Percentiles rank a stretch among this genome's conserved stretches.
These are phyloP conservation scores for Acacia confusa DNA, from an alignment of 306 rosid species.

Conservation along the genomic window DNA sequence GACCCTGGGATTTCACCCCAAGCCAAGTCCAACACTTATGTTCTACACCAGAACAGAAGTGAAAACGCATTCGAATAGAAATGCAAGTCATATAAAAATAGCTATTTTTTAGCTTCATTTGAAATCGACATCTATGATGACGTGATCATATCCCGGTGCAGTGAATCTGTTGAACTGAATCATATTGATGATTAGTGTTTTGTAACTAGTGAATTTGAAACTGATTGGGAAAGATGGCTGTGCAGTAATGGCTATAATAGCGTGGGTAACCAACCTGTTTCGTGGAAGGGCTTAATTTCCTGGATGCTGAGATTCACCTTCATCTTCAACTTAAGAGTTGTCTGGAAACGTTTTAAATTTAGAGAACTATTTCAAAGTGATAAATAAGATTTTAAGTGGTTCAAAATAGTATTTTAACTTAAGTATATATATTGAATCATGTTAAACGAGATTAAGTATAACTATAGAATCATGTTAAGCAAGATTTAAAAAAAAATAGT, in stretches of 20 bases:
- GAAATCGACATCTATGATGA: not conserved
- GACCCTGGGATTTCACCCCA: too few species aligned
- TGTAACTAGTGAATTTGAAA: too few species aligned
- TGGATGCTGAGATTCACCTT: not conserved
- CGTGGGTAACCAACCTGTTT: not conserved
- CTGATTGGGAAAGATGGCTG: not conserved
- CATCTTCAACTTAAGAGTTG: not conserved
- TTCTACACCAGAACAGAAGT: too few species aligned
- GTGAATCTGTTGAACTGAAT: constrained; percentile 13
- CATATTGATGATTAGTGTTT: not conserved
- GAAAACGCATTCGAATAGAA: not conserved
- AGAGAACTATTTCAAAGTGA: not conserved
- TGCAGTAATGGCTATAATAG: not conserved
- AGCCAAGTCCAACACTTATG: too few species aligned
- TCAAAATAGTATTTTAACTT: too few species aligned
- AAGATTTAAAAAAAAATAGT: too few species aligned
- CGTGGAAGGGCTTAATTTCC: not conserved
- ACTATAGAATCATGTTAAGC: too few species aligned
- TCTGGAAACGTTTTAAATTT: too few species aligned
- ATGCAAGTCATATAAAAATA: not conserved
- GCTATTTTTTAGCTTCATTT: not conserved
- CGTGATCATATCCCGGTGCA: not conserved
- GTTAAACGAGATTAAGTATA: too few species aligned
- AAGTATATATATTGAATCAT: too few species aligned
- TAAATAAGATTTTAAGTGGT: not conserved